phyloP scores from a whole-genome alignment of 495 filamentous ascomycete genomes.

The Podospora comata region DNA sequence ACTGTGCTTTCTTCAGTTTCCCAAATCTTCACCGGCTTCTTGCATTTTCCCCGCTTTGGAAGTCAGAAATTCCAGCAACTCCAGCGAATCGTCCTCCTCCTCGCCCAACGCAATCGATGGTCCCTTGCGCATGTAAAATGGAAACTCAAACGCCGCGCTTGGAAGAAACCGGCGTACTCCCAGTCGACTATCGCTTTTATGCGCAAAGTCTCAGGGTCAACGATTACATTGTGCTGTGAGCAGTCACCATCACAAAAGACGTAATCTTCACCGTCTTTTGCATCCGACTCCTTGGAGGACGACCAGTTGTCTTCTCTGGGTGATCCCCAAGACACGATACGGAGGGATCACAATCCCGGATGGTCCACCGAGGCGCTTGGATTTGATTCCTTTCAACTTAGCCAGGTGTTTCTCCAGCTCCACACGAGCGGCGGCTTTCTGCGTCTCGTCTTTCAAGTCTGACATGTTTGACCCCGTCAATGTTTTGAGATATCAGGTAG shows the following conservation, averaged over 20 bases:
- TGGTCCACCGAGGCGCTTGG: slow-evolving; percentile 15
- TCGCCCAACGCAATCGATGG: slow-evolving; percentile 15
- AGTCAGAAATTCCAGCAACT: neutral
- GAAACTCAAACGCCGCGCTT: slow-evolving; percentile 12
- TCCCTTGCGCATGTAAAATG: slow-evolving; percentile 13
- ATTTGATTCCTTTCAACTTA: slow-evolving; percentile 12
- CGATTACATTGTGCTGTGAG: slow-evolving; percentile 18
- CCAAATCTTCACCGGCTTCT: neutral
- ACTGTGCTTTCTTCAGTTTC: neutral
- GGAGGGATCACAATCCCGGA: slow-evolving; percentile 17
- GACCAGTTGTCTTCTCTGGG: slow-evolving; percentile 11
- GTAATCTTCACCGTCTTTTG: slow-evolving; percentile 7
- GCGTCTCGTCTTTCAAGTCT: slow-evolving; percentile 10
- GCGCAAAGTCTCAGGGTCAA: slow-evolving; percentile 17
- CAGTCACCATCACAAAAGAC: slow-evolving; percentile 21
- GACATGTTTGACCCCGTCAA: slow-evolving; percentile 19
- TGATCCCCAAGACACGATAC: slow-evolving; percentile 13
- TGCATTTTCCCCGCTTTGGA: neutral
- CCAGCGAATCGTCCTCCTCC: slow-evolving; percentile 14
- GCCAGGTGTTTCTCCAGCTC: slow-evolving; percentile 12
- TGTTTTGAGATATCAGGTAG: slow-evolving; percentile 17
- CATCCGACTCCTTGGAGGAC: neutral
- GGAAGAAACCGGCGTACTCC: slow-evolving; percentile 22
- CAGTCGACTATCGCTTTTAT: slow-evolving; percentile 20
- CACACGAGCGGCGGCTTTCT: slow-evolving; percentile 9